Base-by-base conservation (phyloP, 2,329 filamentous ascomycete species). In the Rachicladosporium sp. region DNA sequence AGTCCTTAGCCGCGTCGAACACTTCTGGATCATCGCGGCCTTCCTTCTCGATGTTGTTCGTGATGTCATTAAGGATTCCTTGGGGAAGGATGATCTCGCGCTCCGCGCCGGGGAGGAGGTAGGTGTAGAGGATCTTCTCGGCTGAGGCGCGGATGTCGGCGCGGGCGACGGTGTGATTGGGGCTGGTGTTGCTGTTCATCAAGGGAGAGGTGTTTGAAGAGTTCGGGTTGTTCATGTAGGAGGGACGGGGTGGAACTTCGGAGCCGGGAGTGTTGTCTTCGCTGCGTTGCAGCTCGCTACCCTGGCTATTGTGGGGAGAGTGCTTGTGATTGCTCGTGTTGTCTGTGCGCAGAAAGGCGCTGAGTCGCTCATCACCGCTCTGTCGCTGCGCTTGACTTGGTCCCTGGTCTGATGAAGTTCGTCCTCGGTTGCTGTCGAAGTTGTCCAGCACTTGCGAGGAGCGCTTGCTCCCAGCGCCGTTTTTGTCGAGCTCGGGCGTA, bases 81-180 rank as follows among this genome's bases (percentile, higher is more conserved):
- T 88, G 82, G 0, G 91, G 89, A 4, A 98, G 74, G 35, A 88
- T 87, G 50, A 98, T 96, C 63, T 98, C 91, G 50, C 93, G 78
- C 65, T 98, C 91, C 0, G 91, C 85, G n/a, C 87, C 88, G 0
- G 88, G 87, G 2, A 98, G 76, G 4, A 98, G 71, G 57, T 91
- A 98, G 1, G 89, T 96, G 65, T 95, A 98, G n/a, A 98, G 73
- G 37, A 98, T 95, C 71, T 94, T 95, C 66, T 96, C 91, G 0
- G 93, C 93, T 3, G 86, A 94, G 7, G 87, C 82, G 42, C 87
- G 77, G 50, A 98, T 87, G 55, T 98, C 91, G 46, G 86, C 78
- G 47, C 91, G 75, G n/a, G 81, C 76, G 33, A 95, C 86, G 1
- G 80, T 82, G 56, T 93, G 83, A 3, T 78, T 76, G 0, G 86